Evolutionary conservation across 176 grass and related monocot genomes (phyloP), one percentile per base, ranked within the genome.

Genomic region (Juncus effusus): DNA sequence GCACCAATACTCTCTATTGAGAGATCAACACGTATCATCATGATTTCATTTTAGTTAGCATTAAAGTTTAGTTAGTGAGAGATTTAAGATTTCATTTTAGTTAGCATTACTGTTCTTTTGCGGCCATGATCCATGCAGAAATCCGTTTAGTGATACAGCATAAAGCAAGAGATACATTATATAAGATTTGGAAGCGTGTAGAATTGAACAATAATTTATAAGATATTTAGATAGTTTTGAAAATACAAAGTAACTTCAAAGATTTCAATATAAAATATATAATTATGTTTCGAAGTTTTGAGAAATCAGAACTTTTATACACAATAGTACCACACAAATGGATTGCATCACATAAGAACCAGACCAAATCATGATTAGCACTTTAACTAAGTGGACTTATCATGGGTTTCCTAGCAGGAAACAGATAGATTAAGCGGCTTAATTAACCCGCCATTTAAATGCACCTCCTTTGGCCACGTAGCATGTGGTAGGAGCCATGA

Each of bases 401-500:
- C 13, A 45, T 35, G 69, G 69, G 69, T 72, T 72, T 72, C 52
- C 53, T 59, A 45, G 5, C 7, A 40, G 69, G 69, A 72, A 72
- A 60, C 69, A 72, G 44, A 58, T 8, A 16, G 56, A 57, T 70
- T 40, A 45, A 39, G 12, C 16, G 45, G 10, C 7, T 36, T 71
- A 44, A 69, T 51, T 54, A 55, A 71, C 10, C 38, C 36, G 39
- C 12, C 6, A 3, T 37, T 15, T 4, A 71, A 67, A 59, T 11
- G 68, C 69, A 72, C 69, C 39, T 72, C 69, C 55, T 58, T 35
- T 3, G 54, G 68, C 68, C 68, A 55, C 68, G 68, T 72, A 55
- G 50, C 68, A 72, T 72, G 51, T 70, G 67, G 67, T 45, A 19
- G 49, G 15, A 59, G 4, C 54, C 38, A 57, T 28, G 19, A 28